Evolutionary conservation across 805 yeast genomes (phyloP).

Genomic region (Lachancea lanzarotensis): DNA sequence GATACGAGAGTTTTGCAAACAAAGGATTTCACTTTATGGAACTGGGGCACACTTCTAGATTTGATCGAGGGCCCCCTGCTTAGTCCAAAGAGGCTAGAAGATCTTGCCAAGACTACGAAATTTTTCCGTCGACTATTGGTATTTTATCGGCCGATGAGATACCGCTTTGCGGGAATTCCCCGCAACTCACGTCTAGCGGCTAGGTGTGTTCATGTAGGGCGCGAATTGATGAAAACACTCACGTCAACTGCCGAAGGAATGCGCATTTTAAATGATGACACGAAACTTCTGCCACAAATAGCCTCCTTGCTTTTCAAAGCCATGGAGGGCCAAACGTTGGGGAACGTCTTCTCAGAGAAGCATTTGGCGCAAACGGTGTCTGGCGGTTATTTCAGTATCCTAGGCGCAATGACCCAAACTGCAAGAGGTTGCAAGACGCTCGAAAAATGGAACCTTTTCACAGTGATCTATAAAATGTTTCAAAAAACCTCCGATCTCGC

Average conservation of each 20-base stretch:
- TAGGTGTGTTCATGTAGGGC: slow-evolving; percentile 64
- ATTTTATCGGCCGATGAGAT: slow-evolving; percentile 87
- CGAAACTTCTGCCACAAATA: slow-evolving; percentile 74
- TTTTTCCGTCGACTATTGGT: slow-evolving; percentile 78
- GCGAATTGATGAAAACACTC: slow-evolving; percentile 62
- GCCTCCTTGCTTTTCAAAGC: slow-evolving; percentile 67
- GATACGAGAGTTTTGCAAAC: slow-evolving; percentile 70
- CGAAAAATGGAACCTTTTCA: slow-evolving; percentile 80
- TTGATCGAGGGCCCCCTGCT: slow-evolving; percentile 80
- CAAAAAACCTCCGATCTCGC: slow-evolving; percentile 45
- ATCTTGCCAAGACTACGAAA: slow-evolving; percentile 69
- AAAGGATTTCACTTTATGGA: slow-evolving; percentile 79
- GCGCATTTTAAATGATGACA: slow-evolving; percentile 55
- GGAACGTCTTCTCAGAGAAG: slow-evolving; percentile 62
- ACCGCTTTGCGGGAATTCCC: slow-evolving; percentile 57
- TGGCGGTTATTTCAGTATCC: slow-evolving; percentile 65
- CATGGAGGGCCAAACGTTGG: slow-evolving; percentile 36
- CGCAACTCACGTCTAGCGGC: slow-evolving; percentile 43
- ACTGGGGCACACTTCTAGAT: slow-evolving; percentile 68
- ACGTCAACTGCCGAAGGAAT: slow-evolving; percentile 60
- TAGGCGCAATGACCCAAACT: slow-evolving; percentile 58
- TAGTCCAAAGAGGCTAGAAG: slow-evolving; percentile 68
- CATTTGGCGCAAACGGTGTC: slow-evolving; percentile 60
- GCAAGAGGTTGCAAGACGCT: slow-evolving; percentile 60
- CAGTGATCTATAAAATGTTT: slow-evolving; percentile 66